A percentile compares a stretch with the other conserved stretches of the same genome.
phyloP scores from a whole-genome alignment of 2,329 filamentous ascomycete genomes.

The Talaromyces marneffei region DNA sequence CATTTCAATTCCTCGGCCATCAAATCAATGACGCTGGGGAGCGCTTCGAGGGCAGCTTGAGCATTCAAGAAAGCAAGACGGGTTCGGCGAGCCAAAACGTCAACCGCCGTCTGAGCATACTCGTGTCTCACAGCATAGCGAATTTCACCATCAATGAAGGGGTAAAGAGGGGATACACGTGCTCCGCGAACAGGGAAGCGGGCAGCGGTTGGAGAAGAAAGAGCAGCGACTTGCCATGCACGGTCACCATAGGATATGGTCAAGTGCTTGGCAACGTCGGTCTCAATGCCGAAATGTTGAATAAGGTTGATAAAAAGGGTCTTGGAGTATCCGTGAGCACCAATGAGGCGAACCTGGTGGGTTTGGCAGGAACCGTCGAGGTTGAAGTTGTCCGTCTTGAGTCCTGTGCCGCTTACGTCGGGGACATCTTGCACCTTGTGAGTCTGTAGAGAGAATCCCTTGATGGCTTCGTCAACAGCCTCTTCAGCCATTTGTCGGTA shows the following conservation, averaged over 20 bases:
- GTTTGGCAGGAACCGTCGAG: slow-evolving; percentile 75
- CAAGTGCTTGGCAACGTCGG: slow-evolving; percentile 84
- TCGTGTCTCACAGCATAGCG: slow-evolving; percentile 83
- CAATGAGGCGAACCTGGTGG: slow-evolving; percentile 72
- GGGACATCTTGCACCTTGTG: slow-evolving; percentile 55
- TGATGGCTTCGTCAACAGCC: slow-evolving; percentile 73
- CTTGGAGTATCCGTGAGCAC: slow-evolving; percentile 81
- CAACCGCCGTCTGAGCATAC: slow-evolving; percentile 84
- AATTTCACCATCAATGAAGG: slow-evolving; percentile 87
- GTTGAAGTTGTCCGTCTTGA: slow-evolving; percentile 63
- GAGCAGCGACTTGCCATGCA: slow-evolving; percentile 80
- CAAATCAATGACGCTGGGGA: slow-evolving; percentile 80
- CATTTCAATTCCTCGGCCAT: slow-evolving; percentile 81
- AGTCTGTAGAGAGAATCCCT: slow-evolving; percentile 59
- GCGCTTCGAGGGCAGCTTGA: slow-evolving; percentile 78
- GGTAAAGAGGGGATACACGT: slow-evolving; percentile 73
- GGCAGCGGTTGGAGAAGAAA: slow-evolving; percentile 69
- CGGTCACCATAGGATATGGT: slow-evolving; percentile 84
- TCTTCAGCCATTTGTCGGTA: slow-evolving; percentile 92
- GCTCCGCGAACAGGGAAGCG: slow-evolving; percentile 79
- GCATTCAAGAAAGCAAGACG: slow-evolving; percentile 86
- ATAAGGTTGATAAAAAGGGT: slow-evolving; percentile 93
- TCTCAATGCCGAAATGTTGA: slow-evolving; percentile 87
- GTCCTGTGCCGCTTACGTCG: slow-evolving; percentile 63
- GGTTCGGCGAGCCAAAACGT: slow-evolving; percentile 79